phyloP scores from a whole-genome alignment of 805 yeast genomes.

The Metschnikowia hibisci region DNA sequence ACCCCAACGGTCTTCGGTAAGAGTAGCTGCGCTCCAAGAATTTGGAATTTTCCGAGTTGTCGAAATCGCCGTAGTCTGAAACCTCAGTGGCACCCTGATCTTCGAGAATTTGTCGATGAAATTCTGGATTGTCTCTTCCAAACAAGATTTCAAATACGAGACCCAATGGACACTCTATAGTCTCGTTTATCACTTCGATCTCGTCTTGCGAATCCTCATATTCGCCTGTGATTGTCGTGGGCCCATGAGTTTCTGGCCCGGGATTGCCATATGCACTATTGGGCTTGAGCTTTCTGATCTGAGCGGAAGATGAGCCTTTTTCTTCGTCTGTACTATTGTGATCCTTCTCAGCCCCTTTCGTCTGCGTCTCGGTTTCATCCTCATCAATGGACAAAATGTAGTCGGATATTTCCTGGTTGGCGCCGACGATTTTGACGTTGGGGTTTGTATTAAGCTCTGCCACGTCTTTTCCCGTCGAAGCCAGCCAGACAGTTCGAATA shows the following conservation, averaged over 20 bases:
- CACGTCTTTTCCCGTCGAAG: conserved; percentile 16
- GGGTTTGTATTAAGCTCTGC: conserved; percentile 11
- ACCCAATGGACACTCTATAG: conserved; percentile 62
- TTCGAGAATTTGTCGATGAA: conserved; percentile 42
- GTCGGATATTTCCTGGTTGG: conserved; percentile 12
- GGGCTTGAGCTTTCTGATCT: conserved; percentile 31
- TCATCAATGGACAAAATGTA: conserved; percentile 17
- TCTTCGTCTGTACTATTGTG: not conserved
- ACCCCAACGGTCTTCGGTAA: conserved; percentile 61
- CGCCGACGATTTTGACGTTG: conserved; percentile 1
- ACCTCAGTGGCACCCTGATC: conserved; percentile 65
- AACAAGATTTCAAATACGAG: conserved; percentile 54
- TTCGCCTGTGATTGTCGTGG: conserved; percentile 30
- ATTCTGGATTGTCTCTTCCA: conserved; percentile 50
- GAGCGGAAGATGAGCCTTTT: not conserved
- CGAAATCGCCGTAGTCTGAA: conserved; percentile 29
- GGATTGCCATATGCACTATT: conserved; percentile 31
- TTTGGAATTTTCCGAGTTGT: conserved; percentile 22
- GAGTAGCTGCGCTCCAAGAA: conserved; percentile 45
- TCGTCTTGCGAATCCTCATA: conserved; percentile 38
- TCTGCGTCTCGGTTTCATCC: not conserved
- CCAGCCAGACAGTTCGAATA: conserved; percentile 65
- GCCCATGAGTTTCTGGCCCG: conserved; percentile 46
- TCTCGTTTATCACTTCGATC: conserved; percentile 51
- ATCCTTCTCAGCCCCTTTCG: not conserved